Evolutionary conservation across 2,329 filamentous ascomycete species (phyloP), one percentile per base, ranked within the genome.

Genomic region (Pseudofabraea citricarpa): DNA sequence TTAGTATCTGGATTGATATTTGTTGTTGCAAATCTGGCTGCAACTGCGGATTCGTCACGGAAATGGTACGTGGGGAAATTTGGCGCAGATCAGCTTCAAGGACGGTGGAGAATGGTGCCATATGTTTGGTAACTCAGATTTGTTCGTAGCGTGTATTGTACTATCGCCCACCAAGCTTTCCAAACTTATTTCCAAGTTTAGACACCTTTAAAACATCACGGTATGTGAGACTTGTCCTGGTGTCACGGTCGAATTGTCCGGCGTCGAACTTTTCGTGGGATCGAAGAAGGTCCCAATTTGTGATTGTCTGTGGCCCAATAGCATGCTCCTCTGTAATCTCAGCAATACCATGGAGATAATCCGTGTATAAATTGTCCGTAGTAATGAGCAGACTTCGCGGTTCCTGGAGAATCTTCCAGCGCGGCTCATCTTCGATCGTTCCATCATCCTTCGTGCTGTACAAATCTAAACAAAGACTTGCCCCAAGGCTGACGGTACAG

Each of bases 401-500:
- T 64, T 96, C 90, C 62, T 95, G 90, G 10, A 95, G 64, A 43
- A 96, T 74, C 51, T 72, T 72, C 70, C 69, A 76, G 2, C 65
- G 65, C 13, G 73, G 76, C 26, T 65, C 63, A 10, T 63, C 60
- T 49, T 74, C 70, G 46, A 85, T 48, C 60, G 78, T 71, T n/a
- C 76, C 77, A 43, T 80, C 75, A 7, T 75, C 72, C 47, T 73
- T 79, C 62, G 76, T 83, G 54, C 73, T 72, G 61, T 86, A 81
- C 12, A 97, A 70, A 54, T 95, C 83, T 40, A 97, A 71, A 45
- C 91, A 88, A 7, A 95, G 70, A 37, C 79, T 79, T 8, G 80
- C 79, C 0, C 88, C 88, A 6, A 98, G 69, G 66, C 88, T 95
- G 50, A 97, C 83, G 2, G 93, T 97, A 51, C 89, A 93, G 10